Base-by-base conservation (phyloP, 2,329 filamentous ascomycete genomes). In the Daldinia eschscholtzii region DNA sequence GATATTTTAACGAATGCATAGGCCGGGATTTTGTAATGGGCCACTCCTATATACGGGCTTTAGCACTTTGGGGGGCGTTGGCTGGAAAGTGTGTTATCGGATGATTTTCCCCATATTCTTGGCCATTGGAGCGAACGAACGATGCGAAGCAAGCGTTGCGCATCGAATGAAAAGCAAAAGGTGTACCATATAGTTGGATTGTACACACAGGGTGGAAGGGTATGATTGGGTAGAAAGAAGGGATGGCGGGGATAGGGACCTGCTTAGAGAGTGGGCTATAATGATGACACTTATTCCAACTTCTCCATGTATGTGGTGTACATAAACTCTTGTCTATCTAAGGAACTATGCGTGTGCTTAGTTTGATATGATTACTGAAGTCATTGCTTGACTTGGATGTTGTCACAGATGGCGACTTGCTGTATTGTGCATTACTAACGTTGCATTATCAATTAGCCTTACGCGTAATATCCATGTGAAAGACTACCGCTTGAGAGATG, bases 41-140 rank as follows among this genome's bases (percentile, higher is more conserved):
- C 60, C 52, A 5, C n/a, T 57, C 30, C 42, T 56, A 60, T 58
- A 64, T 66, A 68, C 61, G 55, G 65, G 48, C 48, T 65, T 41
- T 26, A 53, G 58, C 56, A 67, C 61, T 60, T 62, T 44, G 46
- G 57, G 57, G 53, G 67, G 67, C 68, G 68, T 70, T 70, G 61
- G 30, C 35, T 26, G 66, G 61, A 59, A 57, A 37, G 41, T 56
- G 57, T 69, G 65, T 35, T 52, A 56, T 65, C 50, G 57, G 30
- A n/a, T 37, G 35, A 20, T 3, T 20, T 52, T 56, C 58, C 30
- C 30, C 52, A n/a, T 23, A 41, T 59, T 42, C 57, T 52, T 30
- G 55, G 7, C 15, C 10, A 26, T 46, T 41, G 52, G 44, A 46
- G 35, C 64, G 33, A 30, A 44, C 55, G 48, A 41, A 44, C 57